These are phyloP conservation scores for Paracamarosporium sp. DNA, from an alignment of 2,329 filamentous ascomycete genomes.

Conservation along the genomic window DNA sequence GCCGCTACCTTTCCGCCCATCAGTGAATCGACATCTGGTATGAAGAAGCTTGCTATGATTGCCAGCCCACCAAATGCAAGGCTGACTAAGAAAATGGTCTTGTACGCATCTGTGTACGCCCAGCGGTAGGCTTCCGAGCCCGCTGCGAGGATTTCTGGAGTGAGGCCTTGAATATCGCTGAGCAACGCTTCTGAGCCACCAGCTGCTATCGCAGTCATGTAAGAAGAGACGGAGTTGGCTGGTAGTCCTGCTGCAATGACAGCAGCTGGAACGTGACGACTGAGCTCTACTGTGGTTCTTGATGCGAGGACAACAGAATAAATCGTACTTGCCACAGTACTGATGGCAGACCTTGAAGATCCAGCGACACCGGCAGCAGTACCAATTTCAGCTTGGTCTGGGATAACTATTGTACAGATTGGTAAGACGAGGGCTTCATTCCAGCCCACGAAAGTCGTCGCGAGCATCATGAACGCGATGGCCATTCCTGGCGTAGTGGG, in stretches of 20 bases:
- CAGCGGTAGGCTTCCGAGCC: conserved; percentile 40
- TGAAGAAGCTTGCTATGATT: conserved; percentile 29
- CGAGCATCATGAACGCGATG: conserved; percentile 20
- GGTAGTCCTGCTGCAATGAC: conserved; percentile 48
- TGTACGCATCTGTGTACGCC: conserved; percentile 50
- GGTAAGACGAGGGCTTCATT: conserved; percentile 18
- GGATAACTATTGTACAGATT: conserved; percentile 23
- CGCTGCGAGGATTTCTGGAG: conserved; percentile 36
- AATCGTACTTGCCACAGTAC: conserved; percentile 33
- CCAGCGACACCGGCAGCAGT: conserved; percentile 22
- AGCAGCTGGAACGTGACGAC: conserved; percentile 43
- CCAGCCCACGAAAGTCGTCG: conserved; percentile 20
- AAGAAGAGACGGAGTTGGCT: conserved; percentile 34
- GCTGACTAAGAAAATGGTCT: conserved; percentile 51
- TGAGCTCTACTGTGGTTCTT: conserved; percentile 45
- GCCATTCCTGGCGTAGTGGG: conserved; percentile 18
- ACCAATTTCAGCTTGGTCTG: conserved; percentile 22
- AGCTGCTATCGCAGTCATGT: conserved; percentile 42
- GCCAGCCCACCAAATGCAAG: conserved; percentile 49
- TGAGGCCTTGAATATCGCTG: conserved; percentile 36
- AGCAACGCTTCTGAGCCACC: conserved; percentile 24
- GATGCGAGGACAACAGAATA: conserved; percentile 51
- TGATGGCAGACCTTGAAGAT: conserved; percentile 18
- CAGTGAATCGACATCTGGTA: conserved; percentile 16
- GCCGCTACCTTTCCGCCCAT: conserved; percentile 17